Evolutionary conservation across 805 yeast species (phyloP), one percentile per base, ranked within the genome.

Genomic region (Schwanniomyces vanrijiae): DNA sequence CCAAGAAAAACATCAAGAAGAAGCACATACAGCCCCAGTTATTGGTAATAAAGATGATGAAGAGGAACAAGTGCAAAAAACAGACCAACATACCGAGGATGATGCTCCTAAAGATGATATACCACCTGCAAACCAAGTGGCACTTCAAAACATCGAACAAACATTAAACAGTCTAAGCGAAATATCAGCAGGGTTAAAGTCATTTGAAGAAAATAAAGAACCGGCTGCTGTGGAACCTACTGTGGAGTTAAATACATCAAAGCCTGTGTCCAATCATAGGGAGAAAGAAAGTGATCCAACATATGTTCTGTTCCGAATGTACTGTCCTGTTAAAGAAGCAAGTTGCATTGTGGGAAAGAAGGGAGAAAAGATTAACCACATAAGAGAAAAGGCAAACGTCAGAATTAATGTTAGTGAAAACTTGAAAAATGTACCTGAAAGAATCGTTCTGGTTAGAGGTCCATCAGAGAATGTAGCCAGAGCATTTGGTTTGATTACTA

Each of bases 391-490:
- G 42, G 82, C 92, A 2, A 74, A 74, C 45, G 85, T 88, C 6
- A 74, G 86, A 52, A 76, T 88, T 38, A 81, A 82, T 55, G 88
- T 87, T 11, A 81, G 88, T 55, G 92, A 87, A 46, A 87, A 88
- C 60, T 69, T 84, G 44, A 77, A 80, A 54, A 87, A 84, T 21
- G 80, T 84, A 5, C 85, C 87, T 1, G 95, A 86, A 58, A 74
- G 96, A 52, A 84, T 89, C 26, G 76, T 89, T 21, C 78, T 82
- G 50, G 84, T 88, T 3, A 73, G 84, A 50, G 96, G 96, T 0
- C 70, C 86, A 0, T 78, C 90, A 2, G 91, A 86, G 53, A 76
- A 82, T 54, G 92, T 87, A 6, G 91, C 96, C 11, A 82, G 83
- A 60, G 92, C 94, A 0, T 86, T 85, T 64, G 94, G 94, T 0